A percentile compares a stretch with the other conserved stretches of the same genome.
Evolutionary conservation across 2,329 filamentous ascomycete genomes (phyloP).

Genomic region (Colletotrichum euphorbiae): DNA sequence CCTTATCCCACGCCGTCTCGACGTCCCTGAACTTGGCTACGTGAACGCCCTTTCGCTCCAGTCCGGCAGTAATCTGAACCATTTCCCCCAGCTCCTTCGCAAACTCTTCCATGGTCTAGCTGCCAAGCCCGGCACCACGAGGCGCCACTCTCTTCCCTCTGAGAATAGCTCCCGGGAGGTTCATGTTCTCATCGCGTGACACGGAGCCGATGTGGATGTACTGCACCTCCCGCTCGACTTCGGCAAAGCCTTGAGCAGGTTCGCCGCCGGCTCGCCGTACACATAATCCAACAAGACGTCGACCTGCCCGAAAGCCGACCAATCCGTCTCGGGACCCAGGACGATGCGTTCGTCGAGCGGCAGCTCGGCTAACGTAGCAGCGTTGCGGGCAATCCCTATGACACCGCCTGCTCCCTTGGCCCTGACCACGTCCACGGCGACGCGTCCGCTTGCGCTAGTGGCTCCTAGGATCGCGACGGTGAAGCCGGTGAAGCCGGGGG

Average conservation of each 20-base stretch:
- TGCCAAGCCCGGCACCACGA: slow-evolving; percentile 58
- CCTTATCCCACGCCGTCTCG: slow-evolving; percentile 44
- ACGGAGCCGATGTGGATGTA: slow-evolving; percentile 65
- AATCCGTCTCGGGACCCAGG: slow-evolving; percentile 59
- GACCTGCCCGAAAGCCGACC: slow-evolving; percentile 56
- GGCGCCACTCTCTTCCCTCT: slow-evolving; percentile 62
- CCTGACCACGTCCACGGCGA: slow-evolving; percentile 61
- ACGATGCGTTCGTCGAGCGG: slow-evolving; percentile 60
- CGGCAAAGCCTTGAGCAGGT: slow-evolving; percentile 54
- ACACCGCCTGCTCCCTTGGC: slow-evolving; percentile 61
- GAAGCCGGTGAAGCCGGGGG: slow-evolving; percentile 59
- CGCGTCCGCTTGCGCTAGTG: slow-evolving; percentile 62
- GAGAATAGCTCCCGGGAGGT: slow-evolving; percentile 57
- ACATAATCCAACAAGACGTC: slow-evolving; percentile 70
- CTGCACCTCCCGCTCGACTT: slow-evolving; percentile 57
- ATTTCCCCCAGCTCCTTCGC: slow-evolving; percentile 43
- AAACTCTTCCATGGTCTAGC: slow-evolving; percentile 51
- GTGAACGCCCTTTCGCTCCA: slow-evolving; percentile 41
- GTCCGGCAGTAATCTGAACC: slow-evolving; percentile 43
- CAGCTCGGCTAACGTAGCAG: slow-evolving; percentile 54
- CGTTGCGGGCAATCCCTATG: slow-evolving; percentile 63
- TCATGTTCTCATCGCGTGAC: slow-evolving; percentile 50
- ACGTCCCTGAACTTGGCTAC: slow-evolving; percentile 44
- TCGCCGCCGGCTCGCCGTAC: slow-evolving; percentile 59
- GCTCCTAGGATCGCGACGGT: slow-evolving; percentile 64